Percentiles rank a stretch among this genome's conserved stretches.
phyloP scores from a whole-genome alignment of 2,329 filamentous ascomycete species.

The Gyromitra esculenta region DNA sequence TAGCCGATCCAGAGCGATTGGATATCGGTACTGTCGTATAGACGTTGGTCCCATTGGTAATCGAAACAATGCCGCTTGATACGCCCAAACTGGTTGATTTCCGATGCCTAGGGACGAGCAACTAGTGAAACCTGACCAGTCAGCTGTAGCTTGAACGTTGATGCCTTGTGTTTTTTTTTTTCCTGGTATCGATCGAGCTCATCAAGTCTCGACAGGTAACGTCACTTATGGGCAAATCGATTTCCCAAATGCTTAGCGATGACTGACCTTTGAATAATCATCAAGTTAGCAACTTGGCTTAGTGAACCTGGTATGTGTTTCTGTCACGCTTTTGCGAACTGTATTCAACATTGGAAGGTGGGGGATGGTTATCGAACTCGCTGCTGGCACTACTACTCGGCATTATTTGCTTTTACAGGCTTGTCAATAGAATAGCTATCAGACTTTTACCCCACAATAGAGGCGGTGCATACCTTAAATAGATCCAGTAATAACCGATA shows the following conservation, averaged over 20 bases:
- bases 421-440: constrained; percentile 12
- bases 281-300: constrained; percentile 41
- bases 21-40: constrained; percentile 14
- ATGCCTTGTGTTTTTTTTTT: constrained; percentile 38
- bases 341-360: constrained; percentile 1
- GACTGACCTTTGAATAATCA: constrained; percentile 27
- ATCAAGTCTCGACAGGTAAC: constrained; percentile 42
- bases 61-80: constrained; percentile 37
- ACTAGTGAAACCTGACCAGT: constrained; percentile 38
- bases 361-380: constrained; percentile 6
- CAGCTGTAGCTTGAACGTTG: constrained; percentile 9
- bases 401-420: constrained; percentile 22
- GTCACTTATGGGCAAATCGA: constrained; percentile 35
- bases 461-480: constrained; percentile 31
- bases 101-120: constrained; percentile 35
- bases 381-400: constrained; percentile 24
- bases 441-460: constrained; percentile 29
- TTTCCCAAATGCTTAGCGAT: constrained; percentile 40
- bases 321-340: constrained; percentile 18
- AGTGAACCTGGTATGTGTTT: constrained; percentile 40
- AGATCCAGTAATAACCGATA: constrained; percentile 32
- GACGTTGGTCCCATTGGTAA: constrained; percentile 45
- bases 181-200: constrained; percentile 50
- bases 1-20: constrained; percentile 43
- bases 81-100: constrained; percentile 36